These are phyloP conservation scores for Yamadazyma blattariae DNA, from an alignment of 1,139 yeast species.

Conservation along the genomic window DNA sequence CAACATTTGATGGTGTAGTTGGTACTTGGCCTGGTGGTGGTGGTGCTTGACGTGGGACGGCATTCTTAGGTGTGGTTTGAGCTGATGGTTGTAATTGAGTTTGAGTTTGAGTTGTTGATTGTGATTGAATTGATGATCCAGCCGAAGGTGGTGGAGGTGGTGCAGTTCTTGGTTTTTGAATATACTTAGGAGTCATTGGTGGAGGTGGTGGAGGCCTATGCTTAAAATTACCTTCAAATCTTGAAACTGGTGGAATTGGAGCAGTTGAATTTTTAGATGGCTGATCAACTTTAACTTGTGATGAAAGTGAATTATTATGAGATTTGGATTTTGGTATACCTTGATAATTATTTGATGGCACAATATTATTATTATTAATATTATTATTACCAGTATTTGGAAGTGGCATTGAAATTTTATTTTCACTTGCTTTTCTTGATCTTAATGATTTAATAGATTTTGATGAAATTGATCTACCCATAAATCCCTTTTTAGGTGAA, in stretches of 20 bases:
- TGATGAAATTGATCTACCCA: constrained; percentile 40
- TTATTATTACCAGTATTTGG: too few relatives aligned
- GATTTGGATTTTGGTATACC: constrained; percentile 46
- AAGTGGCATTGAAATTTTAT: constrained; percentile 19
- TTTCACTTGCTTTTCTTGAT: constrained; percentile 21
- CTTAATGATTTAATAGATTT: constrained; percentile 38
- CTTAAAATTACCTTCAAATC: constrained; percentile 28
- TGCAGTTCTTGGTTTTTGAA: constrained; percentile 11
- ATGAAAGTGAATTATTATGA: constrained; percentile 38
- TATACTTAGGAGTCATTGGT: constrained; percentile 20
- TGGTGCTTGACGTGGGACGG: not conserved
- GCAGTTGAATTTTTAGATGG: constrained; percentile 28
- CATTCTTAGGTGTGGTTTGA: not conserved
- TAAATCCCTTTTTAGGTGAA: constrained; percentile 20
- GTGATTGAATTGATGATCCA: not conserved
- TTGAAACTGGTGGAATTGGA: constrained; percentile 32
- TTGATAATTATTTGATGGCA: not conserved
- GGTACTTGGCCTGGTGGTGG: not conserved
- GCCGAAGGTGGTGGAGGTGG: constrained; percentile 33
- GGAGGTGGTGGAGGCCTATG: constrained; percentile 39
- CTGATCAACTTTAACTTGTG: constrained; percentile 17
- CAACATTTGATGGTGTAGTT: constrained; percentile 2
- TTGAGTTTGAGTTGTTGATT: constrained; percentile 1
- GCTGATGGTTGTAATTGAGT: not conserved
- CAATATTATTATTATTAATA: too few relatives aligned